phyloP scores from a whole-genome alignment of 768 basidiomycete species.

The Imleria badia region DNA sequence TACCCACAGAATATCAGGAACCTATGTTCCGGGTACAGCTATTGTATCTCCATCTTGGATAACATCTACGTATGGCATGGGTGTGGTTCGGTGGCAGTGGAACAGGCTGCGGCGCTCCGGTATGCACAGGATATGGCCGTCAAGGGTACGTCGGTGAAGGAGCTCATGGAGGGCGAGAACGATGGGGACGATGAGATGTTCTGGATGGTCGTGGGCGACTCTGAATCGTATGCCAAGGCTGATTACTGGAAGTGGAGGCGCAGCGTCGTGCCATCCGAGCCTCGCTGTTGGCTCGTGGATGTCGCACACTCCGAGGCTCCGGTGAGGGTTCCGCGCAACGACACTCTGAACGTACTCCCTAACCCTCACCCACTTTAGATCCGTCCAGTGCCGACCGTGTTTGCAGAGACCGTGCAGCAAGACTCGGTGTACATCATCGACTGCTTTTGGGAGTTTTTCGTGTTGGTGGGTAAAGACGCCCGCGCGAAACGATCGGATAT shows the following conservation, averaged over 20 bases:
- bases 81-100: constrained; percentile 57
- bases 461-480: constrained; percentile 68
- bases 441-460: constrained; percentile 78
- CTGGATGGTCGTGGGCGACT: constrained; percentile 82
- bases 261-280: constrained; percentile 37
- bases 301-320: constrained; percentile 30
- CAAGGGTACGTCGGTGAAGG: constrained; percentile 42
- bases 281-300: constrained; percentile 63
- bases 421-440: constrained; percentile 64
- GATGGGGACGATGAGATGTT: constrained; percentile 74
- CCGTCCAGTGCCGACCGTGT: constrained; percentile 42
- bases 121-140: constrained; percentile 55
- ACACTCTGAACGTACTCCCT: not conserved
- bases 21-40: constrained; percentile 84
- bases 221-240: constrained; percentile 65
- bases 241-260: constrained; percentile 82
- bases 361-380: constrained; percentile 45
- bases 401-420: constrained; percentile 37
- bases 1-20: constrained; percentile 53
- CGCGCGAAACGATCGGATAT: constrained; percentile 61
- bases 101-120: constrained; percentile 59
- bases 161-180: constrained; percentile 63
- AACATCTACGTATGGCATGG: constrained; percentile 83
- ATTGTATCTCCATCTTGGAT: constrained; percentile 69
- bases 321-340: constrained; percentile 37